These are phyloP conservation scores for Lachancea sp. DNA, from an alignment of 805 yeast species.

Conservation along the genomic window DNA sequence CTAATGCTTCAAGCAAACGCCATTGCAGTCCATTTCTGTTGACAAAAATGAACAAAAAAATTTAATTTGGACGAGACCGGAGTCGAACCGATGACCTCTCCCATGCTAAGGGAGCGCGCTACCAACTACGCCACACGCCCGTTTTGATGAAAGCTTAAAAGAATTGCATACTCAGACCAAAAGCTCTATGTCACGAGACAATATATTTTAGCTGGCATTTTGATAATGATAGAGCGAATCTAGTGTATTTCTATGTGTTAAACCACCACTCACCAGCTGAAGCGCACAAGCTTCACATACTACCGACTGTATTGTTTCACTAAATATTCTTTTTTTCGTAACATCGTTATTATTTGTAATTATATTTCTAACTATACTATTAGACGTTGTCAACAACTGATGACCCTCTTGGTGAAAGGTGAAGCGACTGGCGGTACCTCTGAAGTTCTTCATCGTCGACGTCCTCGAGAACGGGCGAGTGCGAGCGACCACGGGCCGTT, in stretches of 20 bases:
- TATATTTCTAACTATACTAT: neutral
- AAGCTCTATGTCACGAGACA: no score
- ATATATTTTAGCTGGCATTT: no score
- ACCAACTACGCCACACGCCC: constrained; percentile 71
- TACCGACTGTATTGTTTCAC: no score
- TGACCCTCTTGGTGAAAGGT: constrained; percentile 20
- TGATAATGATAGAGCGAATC: no score
- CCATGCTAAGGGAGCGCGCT: constrained; percentile 68
- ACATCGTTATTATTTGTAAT: neutral
- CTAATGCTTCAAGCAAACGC: no score
- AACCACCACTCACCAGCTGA: no score
- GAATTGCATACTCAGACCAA: no score
- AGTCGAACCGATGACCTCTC: constrained; percentile 71
- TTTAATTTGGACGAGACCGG: constrained; percentile 56
- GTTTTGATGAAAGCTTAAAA: neutral
- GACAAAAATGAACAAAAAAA: constrained; percentile 20
- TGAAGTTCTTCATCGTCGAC: constrained; percentile 31
- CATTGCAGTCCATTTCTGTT: no score
- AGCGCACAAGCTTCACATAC: no score
- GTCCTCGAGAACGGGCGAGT: constrained; percentile 27
- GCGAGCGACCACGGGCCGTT: constrained; percentile 2
- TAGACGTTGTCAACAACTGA: constrained; percentile 28
- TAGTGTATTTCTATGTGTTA: no score
- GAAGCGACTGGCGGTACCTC: constrained; percentile 23
- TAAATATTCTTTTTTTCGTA: neutral